Base-by-base conservation (phyloP, 371 early-diverging fungal species). In the Mortierella sp. region DNA sequence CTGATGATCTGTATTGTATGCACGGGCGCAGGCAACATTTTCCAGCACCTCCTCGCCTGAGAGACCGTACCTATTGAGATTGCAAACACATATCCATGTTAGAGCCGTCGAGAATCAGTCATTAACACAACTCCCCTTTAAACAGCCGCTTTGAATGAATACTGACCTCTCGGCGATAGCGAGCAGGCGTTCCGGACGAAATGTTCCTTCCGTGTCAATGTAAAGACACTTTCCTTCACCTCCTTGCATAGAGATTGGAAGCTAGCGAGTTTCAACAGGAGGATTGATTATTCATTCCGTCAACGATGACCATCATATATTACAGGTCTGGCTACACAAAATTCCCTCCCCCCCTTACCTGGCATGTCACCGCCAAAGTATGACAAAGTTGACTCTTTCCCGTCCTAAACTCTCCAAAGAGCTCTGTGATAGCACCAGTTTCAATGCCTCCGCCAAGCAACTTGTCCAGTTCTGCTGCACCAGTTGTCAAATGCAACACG, bases 351-450 rank as follows among this genome's bases (percentile, higher is more conserved):
- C 24, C 7, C 19, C 26, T 43, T 81, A 92, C 91, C 90, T 99
- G 99, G 68, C 96, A 96, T 19, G 98, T 96, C 21, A 99, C 99
- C 2, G 99, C 96, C 19, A 99, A 81, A 61, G 96, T 99, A 76
- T 99, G 99, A 81, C 99, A 99, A 19, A 99, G 62, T 82, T 99
- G 99, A 63, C 96, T 96, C 84, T 99, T 99, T 71, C 99, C 99
- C 2, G 99, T 99, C 70, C 99, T 87, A 81, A 99, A 99, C 82
- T 99, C 99, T 26, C 99, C 99, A 91, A 99, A 99, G 3, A 99
- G 85, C 79, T 99, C 99, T 19, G 99, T 99, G 59, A 99, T 99
- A 6, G 94, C 89, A 2, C 99, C 99, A 4, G 99, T 97, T 80
- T 99, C 99, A 56, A 99, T 89, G 21, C 99, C 99, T 53, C 96